A percentile compares a stretch with the other conserved stretches of the same genome.
Evolutionary conservation across 2,329 filamentous ascomycete genomes (phyloP).

Genomic region (Fusarium xyrophilum): DNA sequence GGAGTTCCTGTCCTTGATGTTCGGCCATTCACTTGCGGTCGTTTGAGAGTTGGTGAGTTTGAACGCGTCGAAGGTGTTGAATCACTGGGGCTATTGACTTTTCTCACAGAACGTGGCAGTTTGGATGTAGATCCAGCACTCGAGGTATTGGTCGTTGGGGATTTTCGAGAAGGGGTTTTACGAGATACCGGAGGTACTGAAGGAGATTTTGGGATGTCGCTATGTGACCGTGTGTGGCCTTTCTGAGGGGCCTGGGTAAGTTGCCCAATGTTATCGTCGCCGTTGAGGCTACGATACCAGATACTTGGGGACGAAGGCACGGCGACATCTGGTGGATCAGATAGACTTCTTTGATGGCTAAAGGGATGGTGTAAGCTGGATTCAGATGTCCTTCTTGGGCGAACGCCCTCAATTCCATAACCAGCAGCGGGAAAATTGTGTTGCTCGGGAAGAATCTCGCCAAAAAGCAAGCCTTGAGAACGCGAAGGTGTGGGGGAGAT

Average conservation of each 20-base stretch:
- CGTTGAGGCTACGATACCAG: slow-evolving; percentile 61
- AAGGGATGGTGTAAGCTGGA: slow-evolving; percentile 66
- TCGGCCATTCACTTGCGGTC: slow-evolving; percentile 52
- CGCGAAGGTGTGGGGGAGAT: slow-evolving; percentile 46
- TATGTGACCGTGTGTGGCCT: slow-evolving; percentile 61
- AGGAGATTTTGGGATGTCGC: slow-evolving; percentile 60
- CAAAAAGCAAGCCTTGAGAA: slow-evolving; percentile 70
- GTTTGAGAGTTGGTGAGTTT: slow-evolving; percentile 60
- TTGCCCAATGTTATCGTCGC: slow-evolving; percentile 34
- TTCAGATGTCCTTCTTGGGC: slow-evolving; percentile 72
- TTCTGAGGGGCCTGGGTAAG: slow-evolving; percentile 39
- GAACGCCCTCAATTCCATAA: slow-evolving; percentile 64
- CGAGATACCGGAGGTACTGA: slow-evolving; percentile 43
- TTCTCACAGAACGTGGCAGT: slow-evolving; percentile 56
- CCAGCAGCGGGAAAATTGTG: slow-evolving; percentile 60
- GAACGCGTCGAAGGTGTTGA: slow-evolving; percentile 61
- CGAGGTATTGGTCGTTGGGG: slow-evolving; percentile 36
- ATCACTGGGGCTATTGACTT: slow-evolving; percentile 53
- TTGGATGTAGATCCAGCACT: slow-evolving; percentile 48
- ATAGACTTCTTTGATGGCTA: slow-evolving; percentile 60
- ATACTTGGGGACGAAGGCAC: slow-evolving; percentile 71
- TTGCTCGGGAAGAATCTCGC: slow-evolving; percentile 72
- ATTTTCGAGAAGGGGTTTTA: slow-evolving; percentile 43
- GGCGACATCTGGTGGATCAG: slow-evolving; percentile 58
- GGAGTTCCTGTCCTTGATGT: slow-evolving; percentile 49